Evolutionary conservation across 2,329 filamentous ascomycete species (phyloP), one percentile per base, ranked within the genome.

Genomic region (Fusarium incarnatum): DNA sequence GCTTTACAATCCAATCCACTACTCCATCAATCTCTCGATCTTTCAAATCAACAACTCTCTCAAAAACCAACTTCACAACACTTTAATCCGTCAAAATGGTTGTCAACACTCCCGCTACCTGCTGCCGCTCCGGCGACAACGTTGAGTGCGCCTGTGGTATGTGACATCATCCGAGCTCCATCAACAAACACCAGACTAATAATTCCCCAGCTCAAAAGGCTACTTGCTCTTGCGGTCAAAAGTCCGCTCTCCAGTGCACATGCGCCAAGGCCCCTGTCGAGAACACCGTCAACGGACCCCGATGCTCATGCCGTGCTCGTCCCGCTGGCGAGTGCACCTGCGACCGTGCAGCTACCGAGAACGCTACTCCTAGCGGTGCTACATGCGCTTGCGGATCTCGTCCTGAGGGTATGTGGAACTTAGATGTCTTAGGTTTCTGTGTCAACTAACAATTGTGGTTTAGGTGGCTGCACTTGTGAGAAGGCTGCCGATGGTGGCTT

Each of bases 221-320:
- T 11, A 91, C 85, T 64, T 97, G 94, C 88, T 97, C 93, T 18
- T 98, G 95, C 80, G 95, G 95, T 78, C 90, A 97, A 85, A 88
- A 96, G 79, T 88, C 90, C 6, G 95, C 95, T 52, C 89, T 97
- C 50, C 86, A 94, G 79, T 98, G 95, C 88, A 92, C 85, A 68
- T 98, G 95, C 84, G 89, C 89, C 76, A 94, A 93, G 81, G 87
- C 94, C 6, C 70, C 86, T 6, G 81, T 84, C 18, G 94, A 98
- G 86, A 98, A 98, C 85, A 82, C 83, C 42, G 79, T 93, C 59
- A 80, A 84, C 9, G 93, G 93, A 9, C 86, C 92, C 41, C 87
- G 93, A 74, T 97, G 94, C 86, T 94, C 92, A 46, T 97, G 94
- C 85, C 88, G 93, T 73, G 89, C 92, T 73, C 90, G 94, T 59